Conservation (phyloP, 1,139 yeast species). For the Saccharomyces hybrid region DNA sequence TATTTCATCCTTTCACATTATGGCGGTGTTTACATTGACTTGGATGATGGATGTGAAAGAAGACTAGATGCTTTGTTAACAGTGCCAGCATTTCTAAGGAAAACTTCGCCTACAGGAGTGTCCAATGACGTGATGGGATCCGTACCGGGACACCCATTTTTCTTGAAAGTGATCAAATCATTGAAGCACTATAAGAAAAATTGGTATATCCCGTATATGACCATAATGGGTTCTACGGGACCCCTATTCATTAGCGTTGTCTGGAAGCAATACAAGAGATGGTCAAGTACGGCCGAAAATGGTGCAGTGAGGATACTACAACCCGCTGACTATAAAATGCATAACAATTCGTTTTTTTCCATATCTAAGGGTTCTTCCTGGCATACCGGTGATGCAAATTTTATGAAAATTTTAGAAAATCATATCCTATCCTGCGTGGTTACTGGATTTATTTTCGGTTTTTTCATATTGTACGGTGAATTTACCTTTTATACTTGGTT, state of each 20-base stretch:
- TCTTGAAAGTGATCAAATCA: conserved; percentile 58
- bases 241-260: conserved; percentile 80
- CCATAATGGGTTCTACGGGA: conserved; percentile 94
- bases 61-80: too few relatives aligned
- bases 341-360: conserved; percentile 54
- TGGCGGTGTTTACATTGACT: too few relatives aligned
- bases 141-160: conserved; percentile 80
- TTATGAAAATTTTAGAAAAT: conserved; percentile 60
- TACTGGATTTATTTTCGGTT: conserved; percentile 57
- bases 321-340: conserved; percentile 64
- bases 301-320: conserved; percentile 58
- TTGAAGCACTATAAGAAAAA: conserved; percentile 57
- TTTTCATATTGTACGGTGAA: conserved; percentile 50
- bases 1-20: too few relatives aligned
- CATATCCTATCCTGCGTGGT: conserved; percentile 65
- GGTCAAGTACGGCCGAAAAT: conserved; percentile 54
- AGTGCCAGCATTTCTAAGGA: conserved; percentile 61
- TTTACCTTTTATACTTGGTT: conserved; percentile 49
- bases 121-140: conserved; percentile 93
- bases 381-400: conserved; percentile 80
- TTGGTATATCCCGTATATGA: conserved; percentile 82
- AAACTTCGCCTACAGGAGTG: conserved; percentile 83
- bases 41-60: too few relatives aligned
- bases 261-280: conserved; percentile 81
- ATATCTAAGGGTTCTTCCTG: conserved; percentile 78